phyloP scores from a whole-genome alignment of 2,329 filamentous ascomycete species.

The Aspergillus brunneoviolaceus region DNA sequence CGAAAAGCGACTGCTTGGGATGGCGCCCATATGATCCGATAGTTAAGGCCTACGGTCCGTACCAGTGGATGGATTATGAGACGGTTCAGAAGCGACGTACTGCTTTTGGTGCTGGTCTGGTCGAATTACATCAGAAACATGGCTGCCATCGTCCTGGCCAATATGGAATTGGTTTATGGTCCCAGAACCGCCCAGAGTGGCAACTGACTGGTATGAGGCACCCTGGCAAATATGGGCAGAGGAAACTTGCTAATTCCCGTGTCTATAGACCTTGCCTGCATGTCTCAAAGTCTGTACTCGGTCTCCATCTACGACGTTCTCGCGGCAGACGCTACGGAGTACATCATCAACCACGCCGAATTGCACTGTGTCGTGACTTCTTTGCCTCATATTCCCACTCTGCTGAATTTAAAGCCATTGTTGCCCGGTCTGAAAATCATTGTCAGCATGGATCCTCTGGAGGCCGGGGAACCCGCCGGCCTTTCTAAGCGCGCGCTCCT shows the following conservation, averaged over 20 bases:
- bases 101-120: conserved; percentile 81
- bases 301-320: conserved; percentile 97
- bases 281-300: conserved; percentile 82
- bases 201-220: conserved; percentile 66
- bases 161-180: conserved; percentile 80
- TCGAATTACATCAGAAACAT: conserved; percentile 73
- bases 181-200: conserved; percentile 85
- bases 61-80: conserved; percentile 79
- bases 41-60: conserved; percentile 73
- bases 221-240: not conserved
- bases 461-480: conserved; percentile 72
- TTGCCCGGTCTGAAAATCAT: conserved; percentile 83
- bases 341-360: conserved; percentile 88
- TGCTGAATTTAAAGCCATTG: conserved; percentile 76
- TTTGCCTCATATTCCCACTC: conserved; percentile 74
- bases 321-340: conserved; percentile 86
- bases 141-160: conserved; percentile 63
- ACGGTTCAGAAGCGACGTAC: conserved; percentile 76
- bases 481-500: conserved; percentile 78
- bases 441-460: conserved; percentile 79
- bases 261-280: conserved; percentile 71
- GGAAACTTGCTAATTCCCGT: not conserved
- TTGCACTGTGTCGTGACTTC: conserved; percentile 74
- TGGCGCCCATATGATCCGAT: conserved; percentile 73
- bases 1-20: conserved; percentile 74